Conservation (phyloP, 2,329 filamentous ascomycete species). For the Venturia carpophila region DNA sequence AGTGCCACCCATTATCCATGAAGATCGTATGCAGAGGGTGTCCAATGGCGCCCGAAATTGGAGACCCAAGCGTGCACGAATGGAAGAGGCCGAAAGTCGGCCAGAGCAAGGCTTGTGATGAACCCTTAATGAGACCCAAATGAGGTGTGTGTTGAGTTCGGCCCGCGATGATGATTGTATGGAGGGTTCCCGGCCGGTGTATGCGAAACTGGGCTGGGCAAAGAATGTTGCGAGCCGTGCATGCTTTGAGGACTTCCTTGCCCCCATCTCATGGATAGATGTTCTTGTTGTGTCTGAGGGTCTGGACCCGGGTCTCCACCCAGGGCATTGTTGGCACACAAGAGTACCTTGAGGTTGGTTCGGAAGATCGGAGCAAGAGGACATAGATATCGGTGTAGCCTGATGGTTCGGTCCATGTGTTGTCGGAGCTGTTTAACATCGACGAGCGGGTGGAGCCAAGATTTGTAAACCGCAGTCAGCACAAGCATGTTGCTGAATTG, state of each 20-base stretch:
- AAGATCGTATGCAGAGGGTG: not conserved
- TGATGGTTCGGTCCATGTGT: slow-evolving; percentile 66
- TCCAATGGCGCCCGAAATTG: not conserved
- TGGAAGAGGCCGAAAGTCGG: not conserved
- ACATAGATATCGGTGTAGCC: slow-evolving; percentile 62
- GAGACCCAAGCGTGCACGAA: not conserved
- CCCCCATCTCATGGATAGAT: not conserved
- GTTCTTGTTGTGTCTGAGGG: not conserved
- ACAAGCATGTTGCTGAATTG: slow-evolving; percentile 97
- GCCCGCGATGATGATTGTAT: not conserved
- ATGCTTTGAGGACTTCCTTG: slow-evolving; percentile 14
- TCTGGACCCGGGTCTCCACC: not conserved
- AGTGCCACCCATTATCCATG: not conserved
- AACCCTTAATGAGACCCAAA: slow-evolving; percentile 5
- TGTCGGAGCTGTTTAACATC: slow-evolving; percentile 46
- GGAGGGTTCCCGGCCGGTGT: not conserved
- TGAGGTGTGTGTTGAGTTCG: slow-evolving; percentile 14
- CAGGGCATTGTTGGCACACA: not conserved
- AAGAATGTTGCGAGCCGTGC: slow-evolving; percentile 12
- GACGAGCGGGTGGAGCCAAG: slow-evolving; percentile 53
- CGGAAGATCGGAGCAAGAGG: slow-evolving; percentile 65
- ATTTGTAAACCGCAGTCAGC: slow-evolving; percentile 71
- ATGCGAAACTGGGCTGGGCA: slow-evolving; percentile 1
- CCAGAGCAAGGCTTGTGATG: not conserved
- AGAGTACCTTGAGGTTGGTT: slow-evolving; percentile 12